Evolutionary conservation across 495 filamentous ascomycete genomes (phyloP).

Genomic region (Cercophora newfieldiana): DNA sequence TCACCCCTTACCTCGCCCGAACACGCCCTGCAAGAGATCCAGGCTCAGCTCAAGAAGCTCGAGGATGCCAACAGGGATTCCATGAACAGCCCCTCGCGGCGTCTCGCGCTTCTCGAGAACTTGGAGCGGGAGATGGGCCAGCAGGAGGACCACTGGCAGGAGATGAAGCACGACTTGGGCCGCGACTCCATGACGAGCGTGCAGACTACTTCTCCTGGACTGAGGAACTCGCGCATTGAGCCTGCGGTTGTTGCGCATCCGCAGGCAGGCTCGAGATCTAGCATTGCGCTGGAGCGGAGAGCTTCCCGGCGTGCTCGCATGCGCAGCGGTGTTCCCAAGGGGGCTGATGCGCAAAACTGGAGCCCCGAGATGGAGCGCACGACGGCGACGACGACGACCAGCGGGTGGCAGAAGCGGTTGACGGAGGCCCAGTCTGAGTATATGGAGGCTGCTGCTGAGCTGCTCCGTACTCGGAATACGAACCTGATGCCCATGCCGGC

Average conservation of each 20-base stretch:
- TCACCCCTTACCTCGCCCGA: constrained; percentile 52
- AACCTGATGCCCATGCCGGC: constrained; percentile 43
- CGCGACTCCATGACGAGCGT: constrained; percentile 52
- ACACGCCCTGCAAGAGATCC: constrained; percentile 49
- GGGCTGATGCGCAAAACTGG: constrained; percentile 20
- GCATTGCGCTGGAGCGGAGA: constrained; percentile 37
- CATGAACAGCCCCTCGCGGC: constrained; percentile 34
- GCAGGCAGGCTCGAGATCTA: constrained; percentile 27
- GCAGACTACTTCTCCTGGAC: constrained; percentile 32
- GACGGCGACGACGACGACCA: constrained; percentile 15
- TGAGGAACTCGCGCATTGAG: constrained; percentile 29
- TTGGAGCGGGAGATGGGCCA: constrained; percentile 55
- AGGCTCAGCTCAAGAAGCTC: constrained; percentile 50
- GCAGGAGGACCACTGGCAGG: constrained; percentile 52
- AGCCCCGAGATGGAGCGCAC: constrained; percentile 20
- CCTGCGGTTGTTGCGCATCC: constrained; percentile 22
- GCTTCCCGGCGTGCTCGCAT: constrained; percentile 35
- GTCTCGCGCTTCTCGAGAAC: constrained; percentile 49
- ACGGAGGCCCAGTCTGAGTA: constrained; percentile 48
- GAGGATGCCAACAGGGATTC: constrained; percentile 36
- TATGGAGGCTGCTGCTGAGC: constrained; percentile 40
- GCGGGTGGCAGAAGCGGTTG: constrained; percentile 32
- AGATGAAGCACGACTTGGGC: constrained; percentile 46
- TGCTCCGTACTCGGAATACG: constrained; percentile 37
- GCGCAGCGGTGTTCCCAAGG: constrained; percentile 30